A percentile compares a stretch with the other conserved stretches of the same genome.
Evolutionary conservation across 768 basidiomycete genomes (phyloP).

Genomic region (Cytidiella melzeri): DNA sequence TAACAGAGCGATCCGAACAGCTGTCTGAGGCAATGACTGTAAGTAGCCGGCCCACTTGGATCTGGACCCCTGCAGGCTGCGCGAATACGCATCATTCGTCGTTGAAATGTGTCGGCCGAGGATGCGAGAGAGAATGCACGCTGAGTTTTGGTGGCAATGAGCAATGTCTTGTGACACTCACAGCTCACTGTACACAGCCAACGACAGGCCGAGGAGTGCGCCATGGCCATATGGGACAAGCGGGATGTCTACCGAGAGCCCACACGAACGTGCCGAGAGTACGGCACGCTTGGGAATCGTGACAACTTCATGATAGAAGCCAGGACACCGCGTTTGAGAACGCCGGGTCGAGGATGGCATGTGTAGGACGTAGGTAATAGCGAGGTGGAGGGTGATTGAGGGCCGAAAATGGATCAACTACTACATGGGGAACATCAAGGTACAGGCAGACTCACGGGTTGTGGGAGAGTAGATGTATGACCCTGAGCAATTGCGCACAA

Average conservation of each 20-base stretch:
- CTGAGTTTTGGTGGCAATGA: background rate
- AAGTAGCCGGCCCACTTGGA: constrained; percentile 67
- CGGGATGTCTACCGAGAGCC: constrained; percentile 30
- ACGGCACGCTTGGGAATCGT: constrained; percentile 58
- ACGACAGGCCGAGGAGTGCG: constrained; percentile 54
- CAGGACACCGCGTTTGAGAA: background rate
- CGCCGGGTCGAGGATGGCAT: background rate
- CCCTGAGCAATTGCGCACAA: constrained; percentile 6
- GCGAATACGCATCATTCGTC: constrained; percentile 8
- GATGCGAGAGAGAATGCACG: background rate
- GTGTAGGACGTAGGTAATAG: background rate
- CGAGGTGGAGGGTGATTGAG: background rate
- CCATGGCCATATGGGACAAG: constrained; percentile 46
- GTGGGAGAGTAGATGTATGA: constrained; percentile 1
- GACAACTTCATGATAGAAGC: constrained; percentile 39
- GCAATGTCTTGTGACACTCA: constrained; percentile 28
- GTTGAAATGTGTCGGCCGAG: constrained; percentile 1
- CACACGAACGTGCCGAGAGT: constrained; percentile 54
- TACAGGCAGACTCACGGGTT: constrained; percentile 10
- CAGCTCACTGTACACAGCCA: constrained; percentile 64
- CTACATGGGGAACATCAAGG: no score
- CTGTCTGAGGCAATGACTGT: constrained; percentile 48
- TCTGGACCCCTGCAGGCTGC: constrained; percentile 38
- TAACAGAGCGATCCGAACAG: constrained; percentile 55
- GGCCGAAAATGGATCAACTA: no score